Evolutionary conservation across 2,329 filamentous ascomycete species (phyloP).

Genomic region (Monilinia vaccinii-corymbosi): DNA sequence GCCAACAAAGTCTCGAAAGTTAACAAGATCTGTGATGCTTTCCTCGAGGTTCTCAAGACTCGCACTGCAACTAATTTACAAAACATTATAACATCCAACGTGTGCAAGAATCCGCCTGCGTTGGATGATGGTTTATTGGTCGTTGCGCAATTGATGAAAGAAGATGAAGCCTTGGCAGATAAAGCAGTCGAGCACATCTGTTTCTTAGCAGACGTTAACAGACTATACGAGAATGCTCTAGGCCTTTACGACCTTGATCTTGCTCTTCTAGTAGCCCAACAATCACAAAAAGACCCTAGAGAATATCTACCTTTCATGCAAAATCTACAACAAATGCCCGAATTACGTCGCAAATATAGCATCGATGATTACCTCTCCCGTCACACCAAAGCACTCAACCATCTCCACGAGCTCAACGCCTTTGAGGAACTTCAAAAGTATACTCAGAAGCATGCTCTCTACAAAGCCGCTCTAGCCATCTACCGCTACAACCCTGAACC

Average conservation of each 20-base stretch:
- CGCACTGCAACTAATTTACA: slow-evolving; percentile 62
- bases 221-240: slow-evolving; percentile 80
- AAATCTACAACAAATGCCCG: slow-evolving; percentile 65
- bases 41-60: slow-evolving; percentile 57
- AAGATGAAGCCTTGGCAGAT: slow-evolving; percentile 66
- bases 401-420: slow-evolving; percentile 62
- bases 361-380: slow-evolving; percentile 85
- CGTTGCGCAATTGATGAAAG: slow-evolving; percentile 62
- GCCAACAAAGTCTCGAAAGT: slow-evolving; percentile 49
- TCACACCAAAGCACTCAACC: slow-evolving; percentile 64
- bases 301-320: slow-evolving; percentile 96
- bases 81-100: slow-evolving; percentile 88
- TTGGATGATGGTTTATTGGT: slow-evolving; percentile 75
- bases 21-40: slow-evolving; percentile 80
- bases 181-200: slow-evolving; percentile 93
- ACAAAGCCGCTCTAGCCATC: slow-evolving; percentile 65
- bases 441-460: slow-evolving; percentile 68
- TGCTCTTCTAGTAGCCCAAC: slow-evolving; percentile 82
- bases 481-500: slow-evolving; percentile 73
- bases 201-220: slow-evolving; percentile 90
- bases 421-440: slow-evolving; percentile 77
- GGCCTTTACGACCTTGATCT: slow-evolving; percentile 89
- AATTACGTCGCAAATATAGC: slow-evolving; percentile 63
- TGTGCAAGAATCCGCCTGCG: slow-evolving; percentile 87
- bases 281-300: slow-evolving; percentile 88